Conservation (phyloP, 75 land plant genomes). For the Picea glauca region DNA sequence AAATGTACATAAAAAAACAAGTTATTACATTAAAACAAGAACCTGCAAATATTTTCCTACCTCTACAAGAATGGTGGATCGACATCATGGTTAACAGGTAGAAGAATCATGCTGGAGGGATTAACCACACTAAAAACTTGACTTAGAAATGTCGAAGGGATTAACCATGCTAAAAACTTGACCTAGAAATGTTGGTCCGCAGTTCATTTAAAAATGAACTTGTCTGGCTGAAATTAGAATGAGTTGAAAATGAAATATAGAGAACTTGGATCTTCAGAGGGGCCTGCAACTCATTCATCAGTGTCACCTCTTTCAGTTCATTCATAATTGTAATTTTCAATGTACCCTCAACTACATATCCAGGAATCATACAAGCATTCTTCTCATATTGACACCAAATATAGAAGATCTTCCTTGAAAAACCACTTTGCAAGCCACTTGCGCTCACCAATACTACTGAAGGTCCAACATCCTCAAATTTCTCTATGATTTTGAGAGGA, state of each 20-base stretch:
- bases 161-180: too few species aligned
- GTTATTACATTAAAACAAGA: neutral
- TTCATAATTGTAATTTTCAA: constrained; percentile 82
- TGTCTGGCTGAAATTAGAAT: constrained; percentile 92
- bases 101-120: constrained; percentile 64
- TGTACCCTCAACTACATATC: constrained; percentile 95
- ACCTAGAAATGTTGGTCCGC: too few species aligned
- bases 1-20: too few species aligned
- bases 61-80: constrained; percentile 40
- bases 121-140: constrained; percentile 87
- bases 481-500: constrained; percentile 75
- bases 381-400: constrained; percentile 91
- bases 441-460: constrained; percentile 97
- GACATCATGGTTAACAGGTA: constrained; percentile 53
- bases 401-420: constrained; percentile 95
- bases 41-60: neutral
- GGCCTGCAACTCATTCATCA: constrained; percentile 83
- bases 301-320: constrained; percentile 94
- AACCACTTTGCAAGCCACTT: constrained; percentile 88
- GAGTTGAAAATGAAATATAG: constrained; percentile 99
- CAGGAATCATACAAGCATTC: constrained; percentile 93
- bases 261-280: constrained; percentile 90
- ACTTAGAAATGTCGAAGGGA: constrained; percentile 41
- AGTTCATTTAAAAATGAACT: constrained; percentile 54
- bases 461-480: constrained; percentile 87